Evolutionary conservation across 495 filamentous ascomycete species (phyloP), one percentile per base, ranked within the genome.

Genomic region (Penicillium salamii): DNA sequence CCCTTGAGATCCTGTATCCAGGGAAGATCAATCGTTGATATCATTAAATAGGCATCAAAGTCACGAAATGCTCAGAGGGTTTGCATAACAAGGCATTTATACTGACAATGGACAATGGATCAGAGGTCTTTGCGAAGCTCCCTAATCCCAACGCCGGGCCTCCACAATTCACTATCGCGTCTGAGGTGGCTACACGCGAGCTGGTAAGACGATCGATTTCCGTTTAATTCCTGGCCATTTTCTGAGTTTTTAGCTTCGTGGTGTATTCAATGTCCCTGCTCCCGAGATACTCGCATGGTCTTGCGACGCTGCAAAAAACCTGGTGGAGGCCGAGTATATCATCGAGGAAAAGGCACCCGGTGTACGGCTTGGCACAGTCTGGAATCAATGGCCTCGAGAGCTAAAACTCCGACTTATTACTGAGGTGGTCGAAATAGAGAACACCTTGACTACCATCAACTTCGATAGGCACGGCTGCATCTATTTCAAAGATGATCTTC

Each of bases 391-490:
- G 65, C 33, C 52, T 50, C 56, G 50, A 31, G 37, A 69, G 40
- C 36, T 50, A 31, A 66, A 68, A 52, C 45, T 67, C 1, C 41
- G 61, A 28, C 21, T 76, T 21, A 54, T 73, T 14, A 49, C 23
- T 23, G 64, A 70, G 41, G 44, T 76, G n/a, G 62, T 68, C 35
- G 65, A 69, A 13, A 39, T 76, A 11, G 68, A 76, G 49, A 65
- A 61, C 45, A 67, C 49, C 21, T 50, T 76, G 20, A 49, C 63
- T 5, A 54, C 49, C 18, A 54, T 69, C 31, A 38, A 52, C 14
- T 76, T 76, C 52, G 43, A 31, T 18, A 65, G 33, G 50, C 65
- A 72, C 41, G 69, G 70, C 24, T 72, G 59, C 52, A 66, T 74
- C 8, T 73, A 70, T 52, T 70, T 62, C 54, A 70, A 65, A 55